Evolutionary conservation across 805 yeast species (phyloP), one percentile per base, ranked within the genome.

Genomic region (Jamesozyma lodderae): DNA sequence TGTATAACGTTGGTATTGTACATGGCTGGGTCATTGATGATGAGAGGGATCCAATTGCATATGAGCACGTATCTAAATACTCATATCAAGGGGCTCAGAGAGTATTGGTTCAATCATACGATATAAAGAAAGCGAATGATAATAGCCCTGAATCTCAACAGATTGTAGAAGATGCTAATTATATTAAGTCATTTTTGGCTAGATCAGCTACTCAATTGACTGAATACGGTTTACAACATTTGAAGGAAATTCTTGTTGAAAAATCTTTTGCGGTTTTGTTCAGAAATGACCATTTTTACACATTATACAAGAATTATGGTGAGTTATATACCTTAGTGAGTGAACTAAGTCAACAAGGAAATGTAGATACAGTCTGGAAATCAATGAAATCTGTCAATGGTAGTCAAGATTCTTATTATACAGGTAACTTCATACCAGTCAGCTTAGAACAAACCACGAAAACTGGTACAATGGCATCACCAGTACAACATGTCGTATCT

Each of bases 251-350:
- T 3, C 54, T 84, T 20, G 53, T 59, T 1, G 68, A 70, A 13
- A 77, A 77, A 30, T 70, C 78, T 6, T 68, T 79, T 39, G 73
- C 79, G 1, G 76, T 90, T 0, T 72, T 90, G 44, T 92, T 88
- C 64, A 70, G 96, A 52, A 90, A 92, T 59, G 88, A 92, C 57
- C 96, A 87, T 57, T 90, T 84, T 60, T 73, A 73, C 45, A 85
- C 96, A 0, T 55, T 88, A 9, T 72, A 59, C 41, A 79, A 78
- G 51, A 59, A 56, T 14, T 62, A 60, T 29, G 67, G 66, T 21
- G 68, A 68, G 38, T 63, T 90, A 23, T 86, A 73, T 52, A 59
- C 74, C 4, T 64, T 90, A 20, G 79, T 83, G 3, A 83, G 92
- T 1, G 96, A 92, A 53, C 63, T 69, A 13, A 86, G 92, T 3